Percentiles rank a stretch among this genome's conserved stretches.
These are phyloP conservation scores for Ogataea pini DNA, from an alignment of 805 yeast genomes.

Conservation along the genomic window DNA sequence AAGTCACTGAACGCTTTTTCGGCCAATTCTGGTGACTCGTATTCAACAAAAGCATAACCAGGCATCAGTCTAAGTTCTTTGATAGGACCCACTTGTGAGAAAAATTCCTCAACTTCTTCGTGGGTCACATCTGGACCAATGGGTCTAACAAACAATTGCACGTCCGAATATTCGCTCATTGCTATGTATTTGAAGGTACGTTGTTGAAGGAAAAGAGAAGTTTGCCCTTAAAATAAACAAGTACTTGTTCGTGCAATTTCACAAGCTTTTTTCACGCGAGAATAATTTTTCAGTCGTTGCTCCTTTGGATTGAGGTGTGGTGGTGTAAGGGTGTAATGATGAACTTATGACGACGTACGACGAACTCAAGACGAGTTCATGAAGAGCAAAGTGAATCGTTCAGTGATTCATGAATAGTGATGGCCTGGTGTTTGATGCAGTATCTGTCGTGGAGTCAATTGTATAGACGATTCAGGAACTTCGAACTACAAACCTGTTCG, in stretches of 20 bases:
- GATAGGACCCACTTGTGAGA: conserved; percentile 65
- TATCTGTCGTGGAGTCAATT: no score
- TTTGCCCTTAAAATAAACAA: conserved; percentile 1
- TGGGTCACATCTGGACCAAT: conserved; percentile 38
- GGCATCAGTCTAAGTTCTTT: conserved; percentile 69
- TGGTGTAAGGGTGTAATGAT: conserved; percentile 7
- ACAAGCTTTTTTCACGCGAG: background rate
- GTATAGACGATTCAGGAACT: no score
- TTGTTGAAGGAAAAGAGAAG: background rate
- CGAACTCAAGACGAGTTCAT: no score
- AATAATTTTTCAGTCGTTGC: background rate
- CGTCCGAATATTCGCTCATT: conserved; percentile 36
- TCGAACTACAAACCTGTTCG: no score
- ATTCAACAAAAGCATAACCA: conserved; percentile 90
- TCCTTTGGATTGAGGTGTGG: conserved; percentile 1
- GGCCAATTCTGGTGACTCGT: conserved; percentile 61
- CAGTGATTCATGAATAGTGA: no score
- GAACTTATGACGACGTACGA: no score
- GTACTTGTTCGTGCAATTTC: conserved; percentile 3
- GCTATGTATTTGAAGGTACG: background rate
- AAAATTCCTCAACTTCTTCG: conserved; percentile 67
- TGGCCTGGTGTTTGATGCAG: no score
- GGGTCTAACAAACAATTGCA: conserved; percentile 41
- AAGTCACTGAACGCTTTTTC: conserved; percentile 50
- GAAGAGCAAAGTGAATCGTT: no score